These are phyloP conservation scores for Arxiozyma slooffiae DNA, from an alignment of 1,139 yeast genomes.

Conservation along the genomic window DNA sequence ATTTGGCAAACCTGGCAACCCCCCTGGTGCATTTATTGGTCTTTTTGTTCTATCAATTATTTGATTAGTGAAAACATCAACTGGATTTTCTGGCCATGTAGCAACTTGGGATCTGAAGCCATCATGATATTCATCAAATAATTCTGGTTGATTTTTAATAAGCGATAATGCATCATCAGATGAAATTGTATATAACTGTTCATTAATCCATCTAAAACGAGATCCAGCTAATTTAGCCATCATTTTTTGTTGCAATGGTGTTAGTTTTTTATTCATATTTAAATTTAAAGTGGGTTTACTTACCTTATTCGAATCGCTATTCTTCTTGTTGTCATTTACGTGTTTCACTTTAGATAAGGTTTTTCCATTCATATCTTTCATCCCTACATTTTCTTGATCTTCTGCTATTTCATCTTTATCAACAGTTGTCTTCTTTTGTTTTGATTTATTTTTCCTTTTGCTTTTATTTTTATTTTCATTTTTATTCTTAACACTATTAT, in stretches of 20 bases:
- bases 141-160: constrained; percentile 69
- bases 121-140: constrained; percentile 88
- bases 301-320: not conserved
- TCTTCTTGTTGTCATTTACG: not conserved
- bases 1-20: constrained; percentile 62
- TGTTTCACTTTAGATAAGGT: not conserved
- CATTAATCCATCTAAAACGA: constrained; percentile 95
- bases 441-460: not conserved
- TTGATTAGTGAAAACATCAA: constrained; percentile 72
- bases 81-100: constrained; percentile 98
- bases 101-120: constrained; percentile 94
- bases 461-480: constrained; percentile 3
- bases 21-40: constrained; percentile 89
- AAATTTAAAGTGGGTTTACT: constrained; percentile 3
- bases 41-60: constrained; percentile 51
- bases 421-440: constrained; percentile 4
- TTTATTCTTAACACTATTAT: constrained; percentile 5
- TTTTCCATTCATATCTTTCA: constrained; percentile 2
- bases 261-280: constrained; percentile 39
- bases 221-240: constrained; percentile 90
- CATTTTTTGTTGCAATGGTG: constrained; percentile 93
- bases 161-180: constrained; percentile 69
- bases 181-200: constrained; percentile 76
- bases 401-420: constrained; percentile 1
- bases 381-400: constrained; percentile 2